Conservation (phyloP, 257 asterid genomes). For the Nicotiana tomentosiformis region DNA sequence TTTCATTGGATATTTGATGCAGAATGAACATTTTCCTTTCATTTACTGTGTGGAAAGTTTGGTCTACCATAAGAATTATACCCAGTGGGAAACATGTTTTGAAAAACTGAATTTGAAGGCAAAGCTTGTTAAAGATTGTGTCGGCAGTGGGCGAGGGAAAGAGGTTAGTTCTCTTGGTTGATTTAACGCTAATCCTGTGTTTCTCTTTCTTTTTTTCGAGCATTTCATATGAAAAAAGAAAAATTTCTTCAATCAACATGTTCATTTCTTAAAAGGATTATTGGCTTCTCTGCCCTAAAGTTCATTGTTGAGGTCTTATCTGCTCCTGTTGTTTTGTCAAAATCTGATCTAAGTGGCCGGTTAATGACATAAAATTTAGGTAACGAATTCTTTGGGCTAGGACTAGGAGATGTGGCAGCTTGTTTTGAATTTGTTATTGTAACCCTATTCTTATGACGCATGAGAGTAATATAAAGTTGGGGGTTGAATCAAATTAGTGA, state of each 20-base stretch:
- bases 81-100: conserved; percentile 77
- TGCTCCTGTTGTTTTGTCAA: too few species aligned
- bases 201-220: not conserved
- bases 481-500: not conserved
- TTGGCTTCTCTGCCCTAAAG: too few species aligned
- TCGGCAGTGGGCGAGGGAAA: conserved; percentile 44
- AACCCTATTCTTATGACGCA: not conserved
- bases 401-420: not conserved
- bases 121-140: conserved; percentile 52
- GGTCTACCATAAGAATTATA: conserved; percentile 48
- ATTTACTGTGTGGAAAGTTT: conserved; percentile 73
- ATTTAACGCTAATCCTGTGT: not conserved
- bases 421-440: not conserved
- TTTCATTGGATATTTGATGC: conserved; percentile 28
- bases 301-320: too few species aligned
- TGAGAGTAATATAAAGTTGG: not conserved
- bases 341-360: too few species aligned
- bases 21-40: conserved; percentile 73
- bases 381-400: too few species aligned
- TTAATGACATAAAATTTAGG: too few species aligned
- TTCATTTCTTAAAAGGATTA: too few species aligned
- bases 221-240: too few species aligned
- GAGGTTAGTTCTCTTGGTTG: conserved; percentile 42
- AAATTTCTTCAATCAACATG: too few species aligned
- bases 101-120: conserved; percentile 65